phyloP scores from a whole-genome alignment of 75 land plant genomes.

The Pinus tabuliformis region DNA sequence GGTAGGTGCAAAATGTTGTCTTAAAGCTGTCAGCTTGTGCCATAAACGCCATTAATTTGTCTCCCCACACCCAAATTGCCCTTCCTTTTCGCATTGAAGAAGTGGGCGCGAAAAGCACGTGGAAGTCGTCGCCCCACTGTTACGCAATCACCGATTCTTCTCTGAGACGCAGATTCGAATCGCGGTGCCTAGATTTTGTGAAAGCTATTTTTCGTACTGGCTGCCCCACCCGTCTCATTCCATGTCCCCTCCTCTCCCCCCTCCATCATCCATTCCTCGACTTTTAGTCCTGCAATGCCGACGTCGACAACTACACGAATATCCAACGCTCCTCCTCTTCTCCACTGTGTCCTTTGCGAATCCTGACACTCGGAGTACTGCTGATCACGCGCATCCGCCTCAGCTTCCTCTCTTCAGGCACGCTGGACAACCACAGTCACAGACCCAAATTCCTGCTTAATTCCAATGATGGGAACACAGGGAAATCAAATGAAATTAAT shows the following conservation, averaged over 20 bases:
- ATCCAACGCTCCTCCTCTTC: neutral
- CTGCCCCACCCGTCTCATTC: slow-evolving; percentile 11
- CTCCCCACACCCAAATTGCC: neutral
- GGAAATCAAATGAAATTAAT: too few relatives aligned
- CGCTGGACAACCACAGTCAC: too few relatives aligned
- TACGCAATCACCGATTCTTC: slow-evolving; percentile 7
- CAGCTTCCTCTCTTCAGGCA: too few relatives aligned
- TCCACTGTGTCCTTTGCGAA: neutral
- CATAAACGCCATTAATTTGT: neutral
- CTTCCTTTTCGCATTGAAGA: slow-evolving; percentile 12
- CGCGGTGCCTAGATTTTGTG: slow-evolving; percentile 9
- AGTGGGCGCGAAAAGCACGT: neutral
- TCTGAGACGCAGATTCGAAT: slow-evolving; percentile 13
- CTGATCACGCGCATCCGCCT: slow-evolving; percentile 3
- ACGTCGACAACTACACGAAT: neutral
- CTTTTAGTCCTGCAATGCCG: neutral
- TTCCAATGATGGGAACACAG: too few relatives aligned
- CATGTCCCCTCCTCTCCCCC: neutral
- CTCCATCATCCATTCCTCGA: too few relatives aligned
- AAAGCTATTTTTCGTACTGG: slow-evolving; percentile 4
- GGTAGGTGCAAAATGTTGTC: too few relatives aligned
- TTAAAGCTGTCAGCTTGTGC: neutral
- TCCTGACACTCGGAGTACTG: neutral
- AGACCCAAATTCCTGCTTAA: too few relatives aligned
- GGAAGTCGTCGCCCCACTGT: slow-evolving; percentile 10